Evolutionary conservation across 768 basidiomycete genomes (phyloP).

Genomic region (Mycena sanguinolenta): DNA sequence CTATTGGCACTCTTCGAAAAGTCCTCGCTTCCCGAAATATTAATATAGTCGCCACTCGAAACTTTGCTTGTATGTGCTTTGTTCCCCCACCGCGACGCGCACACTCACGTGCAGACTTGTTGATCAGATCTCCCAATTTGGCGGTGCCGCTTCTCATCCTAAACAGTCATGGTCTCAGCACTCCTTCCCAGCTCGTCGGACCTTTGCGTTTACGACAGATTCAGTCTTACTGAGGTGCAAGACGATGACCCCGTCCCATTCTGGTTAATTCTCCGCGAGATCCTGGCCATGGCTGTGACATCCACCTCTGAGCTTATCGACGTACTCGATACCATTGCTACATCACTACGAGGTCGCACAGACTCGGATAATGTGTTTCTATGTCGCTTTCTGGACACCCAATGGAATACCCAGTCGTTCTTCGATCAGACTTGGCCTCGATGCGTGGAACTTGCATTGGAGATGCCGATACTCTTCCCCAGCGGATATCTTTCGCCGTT

Average conservation of each 20-base stretch:
- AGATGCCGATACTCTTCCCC: conserved; percentile 29
- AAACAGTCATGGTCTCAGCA: background rate
- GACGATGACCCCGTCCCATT: conserved; percentile 21
- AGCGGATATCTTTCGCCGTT: conserved; percentile 14
- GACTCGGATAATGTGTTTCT: conserved; percentile 16
- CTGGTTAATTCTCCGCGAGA: conserved; percentile 24
- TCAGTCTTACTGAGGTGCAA: conserved; percentile 25
- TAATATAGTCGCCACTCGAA: too few relatives aligned
- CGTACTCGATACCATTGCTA: conserved; percentile 27
- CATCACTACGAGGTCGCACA: conserved; percentile 16
- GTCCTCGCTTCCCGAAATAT: too few relatives aligned
- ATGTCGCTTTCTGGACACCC: background rate
- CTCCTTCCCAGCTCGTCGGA: conserved; percentile 28
- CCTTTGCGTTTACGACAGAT: conserved; percentile 17
- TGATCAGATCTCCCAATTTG: too few relatives aligned
- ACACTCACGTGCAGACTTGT: background rate
- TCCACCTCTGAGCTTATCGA: conserved; percentile 27
- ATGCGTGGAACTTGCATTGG: conserved; percentile 25
- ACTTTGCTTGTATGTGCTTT: background rate
- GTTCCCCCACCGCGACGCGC: background rate
- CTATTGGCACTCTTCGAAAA: too few relatives aligned
- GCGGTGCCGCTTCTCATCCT: background rate
- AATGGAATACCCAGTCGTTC: conserved; percentile 2
- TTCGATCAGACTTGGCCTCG: conserved; percentile 24
- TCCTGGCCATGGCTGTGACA: conserved; percentile 1